Base-by-base conservation (phyloP, 805 yeast species). In the Cyberlindnera xishuangbannaensis region DNA sequence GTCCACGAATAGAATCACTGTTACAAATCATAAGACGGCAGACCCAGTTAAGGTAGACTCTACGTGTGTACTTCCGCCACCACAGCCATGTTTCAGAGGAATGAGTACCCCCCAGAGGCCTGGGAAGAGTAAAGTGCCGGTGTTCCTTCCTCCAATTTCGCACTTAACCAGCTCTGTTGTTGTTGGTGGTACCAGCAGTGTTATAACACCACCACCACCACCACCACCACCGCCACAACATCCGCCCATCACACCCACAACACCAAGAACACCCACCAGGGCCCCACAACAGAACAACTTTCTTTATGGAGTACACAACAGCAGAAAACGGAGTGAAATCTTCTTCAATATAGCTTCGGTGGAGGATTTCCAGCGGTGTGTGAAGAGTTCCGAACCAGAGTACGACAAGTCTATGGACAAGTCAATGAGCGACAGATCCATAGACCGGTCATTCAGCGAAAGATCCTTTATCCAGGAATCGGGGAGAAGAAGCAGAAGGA, bases 61-160 rank as follows among this genome's bases (percentile, higher is more conserved):
- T n/a, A n/a, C 8, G 22, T 19, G 10, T 19, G 22, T 19, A 11
- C 22, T 19, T 8, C 22, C 22, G 8, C 22, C 22, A 19, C 22
- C 22, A 19, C 22, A 8, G 11, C 22, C 11, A 19, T 11, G 11
- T 8, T 4, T 16, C 19, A 12, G 7, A 12, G 23, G 12, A 8
- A 30, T 25, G 19, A 38, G 35, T 18, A 32, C 41, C 12, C 34
- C 33, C 8, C 34, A 13, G 18, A 37, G 34, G 18, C 21, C 34
- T n/a, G n/a, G n/a, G n/a, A n/a, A n/a, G n/a, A n/a, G n/a, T n/a
- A n/a, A n/a, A n/a, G n/a, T n/a, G n/a, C n/a, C n/a, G 8, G 25
- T 34, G 5, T 28, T 34, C 9, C 28, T 41, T 12, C 44, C 44
- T 8, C 41, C 44, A 9, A 24, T 41, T 14, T 34, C 44, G 7